Conservation (phyloP, 768 basidiomycete genomes). For the Pisolithus marmoratus region DNA sequence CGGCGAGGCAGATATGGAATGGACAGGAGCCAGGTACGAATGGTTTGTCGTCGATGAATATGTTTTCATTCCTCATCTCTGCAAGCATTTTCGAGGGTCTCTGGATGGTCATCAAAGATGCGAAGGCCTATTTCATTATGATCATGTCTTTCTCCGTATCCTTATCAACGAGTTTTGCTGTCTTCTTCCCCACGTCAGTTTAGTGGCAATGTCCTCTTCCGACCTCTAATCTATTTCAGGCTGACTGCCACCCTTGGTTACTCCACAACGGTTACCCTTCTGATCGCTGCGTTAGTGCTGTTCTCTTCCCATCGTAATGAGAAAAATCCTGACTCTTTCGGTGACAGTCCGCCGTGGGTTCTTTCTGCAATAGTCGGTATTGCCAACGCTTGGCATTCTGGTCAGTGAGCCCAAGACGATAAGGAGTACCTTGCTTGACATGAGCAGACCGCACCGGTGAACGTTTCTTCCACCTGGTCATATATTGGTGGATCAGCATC, state of each 20-base stretch:
- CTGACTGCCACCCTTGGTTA: conserved; percentile 58
- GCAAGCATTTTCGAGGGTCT: conserved; percentile 24
- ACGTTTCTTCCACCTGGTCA: conserved; percentile 55
- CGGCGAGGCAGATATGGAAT: no score
- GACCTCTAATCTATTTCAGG: conserved; percentile 21
- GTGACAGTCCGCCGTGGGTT: conserved; percentile 57
- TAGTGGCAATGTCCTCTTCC: neutral
- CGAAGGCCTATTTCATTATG: conserved; percentile 30
- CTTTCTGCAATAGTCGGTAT: conserved; percentile 44
- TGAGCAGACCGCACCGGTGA: conserved; percentile 51
- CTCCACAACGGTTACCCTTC: conserved; percentile 50
- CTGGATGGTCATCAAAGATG: no score
- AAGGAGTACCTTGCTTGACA: neutral
- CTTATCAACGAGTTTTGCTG: conserved; percentile 52
- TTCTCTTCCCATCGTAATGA: neutral
- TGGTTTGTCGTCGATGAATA: no score
- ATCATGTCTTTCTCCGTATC: conserved; percentile 46
- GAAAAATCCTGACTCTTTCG: neutral
- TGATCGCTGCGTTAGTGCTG: conserved; percentile 50
- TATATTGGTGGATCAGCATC: conserved; percentile 57
- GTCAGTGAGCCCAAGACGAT: conserved; percentile 12
- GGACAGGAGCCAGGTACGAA: no score
- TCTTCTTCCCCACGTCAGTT: conserved; percentile 52
- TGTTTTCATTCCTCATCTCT: conserved; percentile 33
- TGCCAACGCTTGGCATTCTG: conserved; percentile 53